These are phyloP conservation scores for Kappamyces sp. DNA, from an alignment of 192 early-diverging fungal genomes.

Conservation along the genomic window DNA sequence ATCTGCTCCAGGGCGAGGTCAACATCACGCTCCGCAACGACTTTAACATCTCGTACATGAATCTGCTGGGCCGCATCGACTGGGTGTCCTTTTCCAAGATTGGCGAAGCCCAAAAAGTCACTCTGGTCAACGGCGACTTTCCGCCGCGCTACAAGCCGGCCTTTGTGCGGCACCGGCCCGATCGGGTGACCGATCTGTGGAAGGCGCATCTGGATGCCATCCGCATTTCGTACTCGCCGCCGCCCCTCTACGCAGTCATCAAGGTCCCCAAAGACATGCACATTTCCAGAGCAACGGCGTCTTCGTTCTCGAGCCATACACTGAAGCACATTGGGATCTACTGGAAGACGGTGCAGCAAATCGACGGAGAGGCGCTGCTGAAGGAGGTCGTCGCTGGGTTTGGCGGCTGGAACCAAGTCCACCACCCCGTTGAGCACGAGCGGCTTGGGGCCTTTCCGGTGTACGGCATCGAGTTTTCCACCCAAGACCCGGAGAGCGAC, in stretches of 20 bases:
- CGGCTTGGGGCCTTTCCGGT: too few species aligned
- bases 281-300: background rate
- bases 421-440: too few species aligned
- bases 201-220: constrained; percentile 9
- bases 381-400: too few species aligned
- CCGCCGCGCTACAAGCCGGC: constrained; percentile 13
- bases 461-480: too few species aligned
- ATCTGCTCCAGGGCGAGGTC: constrained; percentile 36
- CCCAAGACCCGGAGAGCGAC: too few species aligned
- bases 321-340: too few species aligned
- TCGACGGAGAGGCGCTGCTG: too few species aligned
- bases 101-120: background rate
- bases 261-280: constrained; percentile 5
- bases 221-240: background rate
- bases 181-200: constrained; percentile 12
- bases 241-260: background rate
- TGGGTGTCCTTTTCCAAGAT: background rate
- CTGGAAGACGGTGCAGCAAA: too few species aligned
- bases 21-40: constrained; percentile 35
- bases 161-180: constrained; percentile 3
- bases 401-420: too few species aligned
- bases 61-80: background rate
- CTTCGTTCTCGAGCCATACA: too few species aligned
- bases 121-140: constrained; percentile 11
- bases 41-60: constrained; percentile 31